These are phyloP conservation scores for Fusarium cyanostomum DNA, from an alignment of 2,329 filamentous ascomycete genomes.

Conservation along the genomic window DNA sequence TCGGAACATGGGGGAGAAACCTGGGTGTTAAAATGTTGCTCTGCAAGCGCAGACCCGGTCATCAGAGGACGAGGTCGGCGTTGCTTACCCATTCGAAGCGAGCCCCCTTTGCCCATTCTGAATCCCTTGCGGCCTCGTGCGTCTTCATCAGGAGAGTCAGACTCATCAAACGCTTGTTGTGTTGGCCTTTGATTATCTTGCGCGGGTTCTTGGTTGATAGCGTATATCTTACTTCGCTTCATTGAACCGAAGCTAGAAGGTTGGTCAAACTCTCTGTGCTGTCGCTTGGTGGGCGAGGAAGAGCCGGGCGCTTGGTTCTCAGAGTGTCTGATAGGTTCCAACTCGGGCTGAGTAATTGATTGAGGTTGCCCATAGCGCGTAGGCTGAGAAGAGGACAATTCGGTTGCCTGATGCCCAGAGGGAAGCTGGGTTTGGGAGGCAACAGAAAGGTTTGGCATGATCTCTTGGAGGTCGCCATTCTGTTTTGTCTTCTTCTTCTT, in stretches of 20 bases:
- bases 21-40: conserved; percentile 13
- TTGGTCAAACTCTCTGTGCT: conserved; percentile 20
- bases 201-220: neutral
- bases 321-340: neutral
- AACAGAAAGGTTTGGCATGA: neutral
- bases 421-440: neutral
- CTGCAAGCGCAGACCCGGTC: conserved; percentile 25
- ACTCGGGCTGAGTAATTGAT: neutral
- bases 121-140: conserved; percentile 35
- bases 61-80: conserved; percentile 37
- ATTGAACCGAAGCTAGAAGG: neutral
- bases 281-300: conserved; percentile 21
- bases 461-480: conserved; percentile 1
- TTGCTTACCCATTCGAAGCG: conserved; percentile 46
- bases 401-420: neutral
- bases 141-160: conserved; percentile 15
- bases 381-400: no score
- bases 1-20: conserved; percentile 22
- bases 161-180: conserved; percentile 8
- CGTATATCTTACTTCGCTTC: conserved; percentile 33
- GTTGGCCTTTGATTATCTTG: neutral
- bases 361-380: no score
- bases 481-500: conserved; percentile 41
- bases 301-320: neutral
- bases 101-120: conserved; percentile 46